Evolutionary conservation across 768 basidiomycete species (phyloP).

Genomic region (Tubosaeta sp.): DNA sequence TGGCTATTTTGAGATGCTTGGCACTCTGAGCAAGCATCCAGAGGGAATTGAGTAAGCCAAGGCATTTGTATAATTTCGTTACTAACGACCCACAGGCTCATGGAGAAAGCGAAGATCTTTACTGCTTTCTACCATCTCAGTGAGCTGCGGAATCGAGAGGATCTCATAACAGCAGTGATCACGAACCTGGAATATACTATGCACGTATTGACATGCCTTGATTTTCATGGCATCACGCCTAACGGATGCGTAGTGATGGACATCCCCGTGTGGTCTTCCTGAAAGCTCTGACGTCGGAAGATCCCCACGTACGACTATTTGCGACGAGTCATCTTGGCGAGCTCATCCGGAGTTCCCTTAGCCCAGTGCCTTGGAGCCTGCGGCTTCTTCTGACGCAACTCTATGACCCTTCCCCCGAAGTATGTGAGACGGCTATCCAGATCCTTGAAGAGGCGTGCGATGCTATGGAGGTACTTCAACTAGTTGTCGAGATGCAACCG

Average conservation of each 20-base stretch:
- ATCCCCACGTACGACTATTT: constrained; percentile 83
- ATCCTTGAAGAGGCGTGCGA: constrained; percentile 90
- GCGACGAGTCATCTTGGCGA: constrained; percentile 85
- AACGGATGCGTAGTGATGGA: constrained; percentile 63
- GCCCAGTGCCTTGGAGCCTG: constrained; percentile 81
- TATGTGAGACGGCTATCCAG: constrained; percentile 85
- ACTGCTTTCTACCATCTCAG: constrained; percentile 95
- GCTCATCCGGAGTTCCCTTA: constrained; percentile 61
- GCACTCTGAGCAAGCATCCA: constrained; percentile 79
- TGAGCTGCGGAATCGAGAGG: constrained; percentile 86
- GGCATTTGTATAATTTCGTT: background rate
- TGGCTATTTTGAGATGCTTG: constrained; percentile 96
- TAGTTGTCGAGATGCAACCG: constrained; percentile 93
- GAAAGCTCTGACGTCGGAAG: constrained; percentile 91
- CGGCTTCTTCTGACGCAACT: constrained; percentile 91
- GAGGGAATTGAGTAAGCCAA: constrained; percentile 82
- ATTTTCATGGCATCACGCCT: background rate
- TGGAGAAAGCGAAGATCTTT: constrained; percentile 91
- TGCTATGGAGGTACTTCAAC: constrained; percentile 73
- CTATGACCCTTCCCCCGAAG: constrained; percentile 88
- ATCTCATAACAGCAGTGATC: constrained; percentile 86
- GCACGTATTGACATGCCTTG: constrained; percentile 41
- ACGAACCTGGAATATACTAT: constrained; percentile 89
- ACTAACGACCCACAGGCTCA: constrained; percentile 45
- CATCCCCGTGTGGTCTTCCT: constrained; percentile 91